Evolutionary conservation across 257 asterid genomes (phyloP).

Genomic region (Thymus quinquecostatus): DNA sequence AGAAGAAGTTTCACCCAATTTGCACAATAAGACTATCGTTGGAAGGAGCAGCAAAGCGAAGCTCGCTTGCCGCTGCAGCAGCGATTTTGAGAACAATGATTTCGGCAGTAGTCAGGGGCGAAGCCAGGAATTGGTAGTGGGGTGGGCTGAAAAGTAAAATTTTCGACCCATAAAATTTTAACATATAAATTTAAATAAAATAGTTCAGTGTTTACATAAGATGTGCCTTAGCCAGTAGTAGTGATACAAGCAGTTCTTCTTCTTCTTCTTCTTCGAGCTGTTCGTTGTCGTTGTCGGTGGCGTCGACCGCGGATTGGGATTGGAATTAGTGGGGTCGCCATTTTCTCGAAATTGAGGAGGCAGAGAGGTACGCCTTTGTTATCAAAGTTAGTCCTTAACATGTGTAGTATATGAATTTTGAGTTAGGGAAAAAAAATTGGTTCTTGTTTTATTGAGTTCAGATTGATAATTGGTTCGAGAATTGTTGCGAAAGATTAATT

Average conservation of each 20-base stretch:
- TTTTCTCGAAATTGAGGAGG: slow-evolving; percentile 87
- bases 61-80: slow-evolving; percentile 47
- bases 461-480: background rate
- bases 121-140: too few species aligned
- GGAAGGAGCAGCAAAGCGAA: slow-evolving; percentile 42
- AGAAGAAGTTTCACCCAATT: slow-evolving; percentile 25
- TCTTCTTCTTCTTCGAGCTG: slow-evolving; percentile 37
- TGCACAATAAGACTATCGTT: slow-evolving; percentile 35
- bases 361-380: slow-evolving; percentile 78
- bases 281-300: slow-evolving; percentile 33
- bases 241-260: slow-evolving; percentile 5
- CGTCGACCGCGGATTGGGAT: slow-evolving; percentile 33
- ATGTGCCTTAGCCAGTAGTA: too few species aligned
- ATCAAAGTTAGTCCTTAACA: slow-evolving; percentile 57
- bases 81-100: background rate
- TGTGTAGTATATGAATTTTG: background rate
- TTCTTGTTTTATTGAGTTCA: background rate
- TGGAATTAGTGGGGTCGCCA: slow-evolving; percentile 61
- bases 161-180: too few species aligned
- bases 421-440: background rate
- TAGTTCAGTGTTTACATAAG: too few species aligned
- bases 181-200: too few species aligned
- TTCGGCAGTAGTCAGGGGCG: too few species aligned
- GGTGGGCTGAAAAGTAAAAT: too few species aligned
- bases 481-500: too few species aligned